Conservation (phyloP, 2,329 filamentous ascomycete genomes). For the Alternaria sp. region DNA sequence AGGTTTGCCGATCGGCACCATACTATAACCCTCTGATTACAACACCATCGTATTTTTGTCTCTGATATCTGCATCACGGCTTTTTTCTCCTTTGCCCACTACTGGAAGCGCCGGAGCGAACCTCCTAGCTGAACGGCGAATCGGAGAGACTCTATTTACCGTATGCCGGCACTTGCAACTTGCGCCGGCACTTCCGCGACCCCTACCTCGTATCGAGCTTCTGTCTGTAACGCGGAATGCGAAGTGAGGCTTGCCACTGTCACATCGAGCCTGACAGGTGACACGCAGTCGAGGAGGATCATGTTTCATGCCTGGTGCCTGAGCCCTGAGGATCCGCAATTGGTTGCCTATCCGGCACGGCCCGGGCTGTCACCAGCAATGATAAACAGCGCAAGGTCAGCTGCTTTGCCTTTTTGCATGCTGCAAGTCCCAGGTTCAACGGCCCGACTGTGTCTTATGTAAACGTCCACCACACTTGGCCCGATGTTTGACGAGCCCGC, state of each 20-base stretch:
- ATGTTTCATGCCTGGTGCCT: slow-evolving; percentile 16
- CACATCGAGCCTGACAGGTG: slow-evolving; percentile 11
- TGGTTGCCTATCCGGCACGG: slow-evolving; percentile 32
- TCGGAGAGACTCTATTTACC: not conserved
- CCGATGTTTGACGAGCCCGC: not conserved
- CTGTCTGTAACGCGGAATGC: not conserved
- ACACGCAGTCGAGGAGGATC: slow-evolving; percentile 14
- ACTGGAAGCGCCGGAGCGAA: not conserved
- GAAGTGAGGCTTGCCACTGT: not conserved
- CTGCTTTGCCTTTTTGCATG: not conserved
- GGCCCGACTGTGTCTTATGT: not conserved
- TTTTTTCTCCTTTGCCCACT: not conserved
- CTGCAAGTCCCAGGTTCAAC: not conserved
- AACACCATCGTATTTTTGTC: not conserved
- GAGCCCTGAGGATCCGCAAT: slow-evolving; percentile 16
- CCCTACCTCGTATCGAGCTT: not conserved
- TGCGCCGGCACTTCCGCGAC: slow-evolving; percentile 7
- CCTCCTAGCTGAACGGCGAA: slow-evolving; percentile 4
- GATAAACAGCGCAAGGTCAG: not conserved
- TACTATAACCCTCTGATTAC: not conserved
- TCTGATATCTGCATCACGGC: not conserved
- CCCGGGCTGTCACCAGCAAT: slow-evolving; percentile 33
- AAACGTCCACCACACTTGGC: not conserved
- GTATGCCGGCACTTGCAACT: slow-evolving; percentile 13
- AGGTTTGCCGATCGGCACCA: slow-evolving; percentile 7